Evolutionary conservation across 306 rosid species (phyloP).

Genomic region (Hippophae gyantsensis): DNA sequence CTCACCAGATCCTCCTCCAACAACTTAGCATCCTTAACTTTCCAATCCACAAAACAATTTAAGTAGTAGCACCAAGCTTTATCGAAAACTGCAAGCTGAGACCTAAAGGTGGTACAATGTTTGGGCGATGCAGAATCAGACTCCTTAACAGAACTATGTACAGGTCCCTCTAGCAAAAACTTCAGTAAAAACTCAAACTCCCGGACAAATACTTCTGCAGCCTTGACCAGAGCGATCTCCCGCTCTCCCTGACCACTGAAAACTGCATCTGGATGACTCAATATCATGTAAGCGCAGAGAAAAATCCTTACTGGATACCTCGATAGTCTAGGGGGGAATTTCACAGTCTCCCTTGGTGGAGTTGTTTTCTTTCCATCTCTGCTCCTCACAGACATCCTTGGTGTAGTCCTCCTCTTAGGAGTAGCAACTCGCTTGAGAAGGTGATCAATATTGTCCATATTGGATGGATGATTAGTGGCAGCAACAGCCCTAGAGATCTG

Average conservation of each 20-base stretch:
- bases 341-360: conserved; percentile 27
- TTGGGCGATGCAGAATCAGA: conserved; percentile 33
- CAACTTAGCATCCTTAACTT: conserved; percentile 82
- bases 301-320: conserved; percentile 78
- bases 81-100: conserved; percentile 81
- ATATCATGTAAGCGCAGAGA: conserved; percentile 82
- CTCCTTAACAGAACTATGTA: conserved; percentile 51
- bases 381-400: conserved; percentile 44
- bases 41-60: conserved; percentile 82
- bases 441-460: conserved; percentile 79
- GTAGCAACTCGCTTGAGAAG: conserved; percentile 80
- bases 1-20: conserved; percentile 89
- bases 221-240: conserved; percentile 64
- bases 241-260: conserved; percentile 76
- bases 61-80: conserved; percentile 93
- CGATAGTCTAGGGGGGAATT: conserved; percentile 33
- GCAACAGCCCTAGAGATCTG: conserved; percentile 43
- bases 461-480: conserved; percentile 32
- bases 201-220: conserved; percentile 64
- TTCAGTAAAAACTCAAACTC: conserved; percentile 62
- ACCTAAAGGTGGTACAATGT: conserved; percentile 63
- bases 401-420: conserved; percentile 61
- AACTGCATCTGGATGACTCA: conserved; percentile 85
- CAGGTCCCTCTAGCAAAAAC: conserved; percentile 62
- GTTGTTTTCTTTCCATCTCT: conserved; percentile 40